Conservation (phyloP, 257 asterid genomes). For the Solanum pinnatisectum region DNA sequence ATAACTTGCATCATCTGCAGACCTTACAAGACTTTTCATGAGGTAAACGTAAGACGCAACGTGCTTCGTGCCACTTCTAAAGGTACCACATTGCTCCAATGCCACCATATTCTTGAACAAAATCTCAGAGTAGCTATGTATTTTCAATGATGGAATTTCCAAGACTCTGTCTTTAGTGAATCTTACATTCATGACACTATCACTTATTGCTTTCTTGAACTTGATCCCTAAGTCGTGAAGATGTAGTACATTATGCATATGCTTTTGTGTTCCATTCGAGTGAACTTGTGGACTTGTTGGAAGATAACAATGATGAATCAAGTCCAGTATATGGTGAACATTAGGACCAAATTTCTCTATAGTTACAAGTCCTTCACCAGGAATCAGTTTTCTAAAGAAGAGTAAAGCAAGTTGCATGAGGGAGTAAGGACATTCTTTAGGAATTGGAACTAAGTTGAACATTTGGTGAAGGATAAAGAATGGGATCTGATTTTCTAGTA, state of each 20-base stretch:
- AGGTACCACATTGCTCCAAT: slow-evolving; percentile 23
- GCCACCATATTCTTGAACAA: slow-evolving; percentile 44
- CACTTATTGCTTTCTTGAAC: slow-evolving; percentile 9
- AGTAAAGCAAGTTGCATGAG: slow-evolving; percentile 28
- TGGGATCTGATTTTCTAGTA: slow-evolving; percentile 47
- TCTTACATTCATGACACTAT: slow-evolving; percentile 14
- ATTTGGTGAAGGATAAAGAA: slow-evolving; percentile 37
- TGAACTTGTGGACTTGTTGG: slow-evolving; percentile 17
- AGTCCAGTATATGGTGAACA: slow-evolving; percentile 35
- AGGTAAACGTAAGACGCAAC: slow-evolving; percentile 26
- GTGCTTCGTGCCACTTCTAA: slow-evolving; percentile 13
- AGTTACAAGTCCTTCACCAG: not conserved
- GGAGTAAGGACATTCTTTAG: slow-evolving; percentile 14
- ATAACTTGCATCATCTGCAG: slow-evolving; percentile 22
- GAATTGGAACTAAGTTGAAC: slow-evolving; percentile 29
- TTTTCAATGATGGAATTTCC: slow-evolving; percentile 24
- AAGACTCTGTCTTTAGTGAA: slow-evolving; percentile 16
- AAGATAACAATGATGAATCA: slow-evolving; percentile 36
- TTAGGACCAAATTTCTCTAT: slow-evolving; percentile 8
- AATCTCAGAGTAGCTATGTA: slow-evolving; percentile 21
- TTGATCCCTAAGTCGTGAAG: slow-evolving; percentile 22
- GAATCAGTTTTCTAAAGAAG: slow-evolving; percentile 32
- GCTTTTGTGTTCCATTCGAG: not conserved
- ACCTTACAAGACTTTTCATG: slow-evolving; percentile 23
- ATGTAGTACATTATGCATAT: not conserved